A percentile compares a stretch with the other conserved stretches of the same genome.
Evolutionary conservation across 2,329 filamentous ascomycete genomes (phyloP).

Genomic region (Orbilia quercus): DNA sequence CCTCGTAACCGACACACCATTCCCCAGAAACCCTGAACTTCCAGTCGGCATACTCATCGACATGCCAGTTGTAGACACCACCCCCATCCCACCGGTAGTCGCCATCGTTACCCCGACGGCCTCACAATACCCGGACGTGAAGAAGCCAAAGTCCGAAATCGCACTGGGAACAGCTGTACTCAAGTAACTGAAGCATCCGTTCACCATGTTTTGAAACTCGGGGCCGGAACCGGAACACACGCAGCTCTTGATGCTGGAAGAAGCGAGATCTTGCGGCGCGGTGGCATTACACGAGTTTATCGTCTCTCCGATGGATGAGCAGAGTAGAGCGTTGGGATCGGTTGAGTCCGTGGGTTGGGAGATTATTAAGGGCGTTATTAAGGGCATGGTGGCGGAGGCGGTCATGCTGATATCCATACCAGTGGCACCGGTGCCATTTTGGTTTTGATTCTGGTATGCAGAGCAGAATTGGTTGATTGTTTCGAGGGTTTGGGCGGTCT

Average conservation of each 20-base stretch:
- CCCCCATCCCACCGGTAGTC: not conserved
- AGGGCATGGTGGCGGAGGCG: no score
- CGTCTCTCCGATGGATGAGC: not conserved
- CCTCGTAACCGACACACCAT: not conserved
- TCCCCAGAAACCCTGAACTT: not conserved
- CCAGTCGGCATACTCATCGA: not conserved
- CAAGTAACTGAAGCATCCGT: constrained; percentile 9
- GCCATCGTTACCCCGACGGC: no score
- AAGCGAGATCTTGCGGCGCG: not conserved
- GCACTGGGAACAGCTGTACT: constrained; percentile 1
- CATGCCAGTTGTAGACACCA: not conserved
- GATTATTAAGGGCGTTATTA: not conserved
- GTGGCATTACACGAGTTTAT: not conserved
- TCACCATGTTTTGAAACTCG: not conserved
- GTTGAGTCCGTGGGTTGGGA: not conserved
- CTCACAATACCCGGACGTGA: constrained; percentile 9
- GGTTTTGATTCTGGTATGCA: not conserved
- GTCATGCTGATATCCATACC: no score
- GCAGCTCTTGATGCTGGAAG: not conserved
- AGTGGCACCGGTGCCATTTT: no score
- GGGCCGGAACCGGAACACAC: not conserved
- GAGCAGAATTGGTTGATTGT: not conserved
- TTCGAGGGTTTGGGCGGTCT: not conserved
- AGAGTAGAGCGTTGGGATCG: not conserved
- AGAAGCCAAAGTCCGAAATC: not conserved